Evolutionary conservation across 2,329 filamentous ascomycete species (phyloP), one percentile per base, ranked within the genome.

Genomic region (Penicillium nordicum): DNA sequence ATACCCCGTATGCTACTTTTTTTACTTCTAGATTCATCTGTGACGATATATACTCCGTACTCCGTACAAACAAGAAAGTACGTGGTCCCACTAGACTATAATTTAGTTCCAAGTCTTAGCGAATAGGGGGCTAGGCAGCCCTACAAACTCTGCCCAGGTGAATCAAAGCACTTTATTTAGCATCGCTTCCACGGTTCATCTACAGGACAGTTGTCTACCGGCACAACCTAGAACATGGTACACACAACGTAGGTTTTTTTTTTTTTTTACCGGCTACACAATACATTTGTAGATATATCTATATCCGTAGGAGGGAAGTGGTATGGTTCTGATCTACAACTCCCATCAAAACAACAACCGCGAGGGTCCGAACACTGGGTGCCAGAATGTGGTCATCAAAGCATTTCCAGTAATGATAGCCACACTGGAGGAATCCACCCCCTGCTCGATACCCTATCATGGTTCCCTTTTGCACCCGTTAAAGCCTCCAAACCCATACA

Each of bases 371-470:
- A 44, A 52, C 21, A 6, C 25, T 21, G 29, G 18, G 51, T 52
- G 48, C 54, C 57, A 58, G 42, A 57, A 51, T 55, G 42, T 49
- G 53, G 58, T 55, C 32, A 45, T 58, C 56, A 53, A 61, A 60
- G 37, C 61, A 60, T 60, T 65, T 65, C 48, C 38, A 62, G 63
- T 62, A 65, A 61, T 66, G 63, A 66, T 66, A 63, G 55, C 53
- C 57, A 57, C 47, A 57, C 53, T 46, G 38, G 42, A 12, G 18
- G 14, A 60, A 55, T 59, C 60, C 62, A 63, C 59, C 44, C 38
- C 46, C 46, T 36, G 11, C 50, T 46, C 37, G 37, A 38, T 34
- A 57, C 37, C 52, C 55, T 57, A 36, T 53, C 50, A 49, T 44
- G 16, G 36, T 61, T 62, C 61, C 52, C 25, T 64, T 63, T 60